Conservation (phyloP, 495 filamentous ascomycete genomes). For the Parathielavia hyrcaniae region DNA sequence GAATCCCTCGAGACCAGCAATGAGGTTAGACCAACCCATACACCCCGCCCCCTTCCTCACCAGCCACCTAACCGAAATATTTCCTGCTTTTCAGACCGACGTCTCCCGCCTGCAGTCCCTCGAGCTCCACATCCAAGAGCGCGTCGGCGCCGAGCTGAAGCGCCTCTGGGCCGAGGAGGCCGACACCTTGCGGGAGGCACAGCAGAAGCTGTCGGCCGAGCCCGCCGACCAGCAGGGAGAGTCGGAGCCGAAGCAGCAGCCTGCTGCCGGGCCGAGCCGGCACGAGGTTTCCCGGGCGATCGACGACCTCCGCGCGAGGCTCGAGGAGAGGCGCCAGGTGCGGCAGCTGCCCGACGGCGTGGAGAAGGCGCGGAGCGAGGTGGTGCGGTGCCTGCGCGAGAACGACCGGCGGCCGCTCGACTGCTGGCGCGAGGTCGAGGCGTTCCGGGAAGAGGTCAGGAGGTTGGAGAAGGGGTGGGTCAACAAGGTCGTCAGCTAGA, state of each 20-base stretch:
- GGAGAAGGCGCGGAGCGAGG: constrained; percentile 64
- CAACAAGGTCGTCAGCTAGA: constrained; percentile 60
- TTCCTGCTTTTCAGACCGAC: constrained; percentile 57
- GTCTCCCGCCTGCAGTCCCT: constrained; percentile 71
- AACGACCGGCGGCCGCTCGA: constrained; percentile 88
- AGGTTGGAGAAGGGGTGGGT: constrained; percentile 81
- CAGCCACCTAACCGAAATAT: neutral
- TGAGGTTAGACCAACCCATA: constrained; percentile 55
- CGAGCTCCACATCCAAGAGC: constrained; percentile 83
- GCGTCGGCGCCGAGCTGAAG: constrained; percentile 78
- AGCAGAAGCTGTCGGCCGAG: constrained; percentile 50
- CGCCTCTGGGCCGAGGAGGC: constrained; percentile 56
- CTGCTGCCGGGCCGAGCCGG: constrained; percentile 20
- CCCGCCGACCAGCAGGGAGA: constrained; percentile 2
- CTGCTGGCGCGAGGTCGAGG: constrained; percentile 92
- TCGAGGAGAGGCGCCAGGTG: constrained; percentile 70
- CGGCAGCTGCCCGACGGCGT: constrained; percentile 55
- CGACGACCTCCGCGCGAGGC: constrained; percentile 62
- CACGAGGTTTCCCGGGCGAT: constrained; percentile 33
- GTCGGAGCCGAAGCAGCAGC: constrained; percentile 12
- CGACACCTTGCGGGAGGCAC: constrained; percentile 54
- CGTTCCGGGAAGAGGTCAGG: constrained; percentile 80
- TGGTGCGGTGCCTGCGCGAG: constrained; percentile 74
- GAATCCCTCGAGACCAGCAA: constrained; percentile 73
- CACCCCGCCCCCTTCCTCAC: constrained; percentile 6